phyloP scores from a whole-genome alignment of 495 filamentous ascomycete species.

The Cercophora newfieldiana region DNA sequence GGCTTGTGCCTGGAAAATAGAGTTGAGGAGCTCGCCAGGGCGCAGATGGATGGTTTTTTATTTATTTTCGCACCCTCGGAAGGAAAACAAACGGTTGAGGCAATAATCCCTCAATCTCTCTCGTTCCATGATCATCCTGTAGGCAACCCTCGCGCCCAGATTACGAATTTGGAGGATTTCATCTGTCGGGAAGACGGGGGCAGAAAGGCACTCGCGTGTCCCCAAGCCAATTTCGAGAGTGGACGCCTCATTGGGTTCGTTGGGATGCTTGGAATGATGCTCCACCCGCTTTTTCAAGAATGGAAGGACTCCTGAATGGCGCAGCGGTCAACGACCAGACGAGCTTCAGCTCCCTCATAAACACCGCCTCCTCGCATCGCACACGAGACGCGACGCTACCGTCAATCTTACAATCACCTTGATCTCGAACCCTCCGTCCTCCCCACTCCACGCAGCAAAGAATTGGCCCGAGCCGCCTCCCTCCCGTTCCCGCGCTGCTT shows the following conservation, averaged over 20 bases:
- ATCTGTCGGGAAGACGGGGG: neutral
- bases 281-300: conserved; percentile 12
- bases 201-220: neutral
- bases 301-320: neutral
- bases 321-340: neutral
- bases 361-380: neutral
- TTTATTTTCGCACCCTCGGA: too few relatives aligned
- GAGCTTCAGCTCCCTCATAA: neutral
- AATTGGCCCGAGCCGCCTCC: conserved; percentile 13
- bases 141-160: neutral
- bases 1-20: neutral
- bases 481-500: neutral
- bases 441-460: too few relatives aligned
- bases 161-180: neutral
- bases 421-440: neutral
- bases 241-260: conserved; percentile 11
- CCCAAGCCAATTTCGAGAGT: conserved; percentile 1
- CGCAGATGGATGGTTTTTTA: too few relatives aligned
- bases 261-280: conserved; percentile 4
- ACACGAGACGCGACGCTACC: conserved; percentile 10
- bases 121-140: too few relatives aligned
- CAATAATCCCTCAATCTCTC: too few relatives aligned
- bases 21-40: neutral
- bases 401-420: conserved; percentile 8
- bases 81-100: too few relatives aligned